Conservation (phyloP, 768 basidiomycete genomes). For the Boletus pseudo-olivaceus region DNA sequence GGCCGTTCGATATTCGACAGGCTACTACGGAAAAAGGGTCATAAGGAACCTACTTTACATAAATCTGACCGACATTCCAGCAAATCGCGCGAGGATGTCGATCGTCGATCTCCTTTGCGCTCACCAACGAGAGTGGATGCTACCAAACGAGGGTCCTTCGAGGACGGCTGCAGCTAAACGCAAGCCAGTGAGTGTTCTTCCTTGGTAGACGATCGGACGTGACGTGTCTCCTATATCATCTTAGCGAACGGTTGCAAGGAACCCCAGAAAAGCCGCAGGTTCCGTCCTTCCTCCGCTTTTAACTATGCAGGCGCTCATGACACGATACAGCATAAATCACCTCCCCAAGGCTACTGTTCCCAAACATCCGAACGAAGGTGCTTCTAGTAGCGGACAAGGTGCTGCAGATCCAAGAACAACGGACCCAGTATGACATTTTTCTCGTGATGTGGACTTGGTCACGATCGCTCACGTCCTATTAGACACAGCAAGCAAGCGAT, state of each 20-base stretch:
- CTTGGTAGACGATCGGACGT: neutral
- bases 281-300: too few relatives aligned
- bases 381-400: neutral
- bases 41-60: too few relatives aligned
- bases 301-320: neutral
- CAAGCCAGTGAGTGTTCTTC: neutral
- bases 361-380: fast-evolving
- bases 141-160: neutral
- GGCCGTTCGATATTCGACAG: neutral
- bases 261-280: neutral
- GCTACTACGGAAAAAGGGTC: neutral
- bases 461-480: too few relatives aligned
- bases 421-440: neutral
- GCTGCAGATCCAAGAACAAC: fast-evolving
- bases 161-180: neutral
- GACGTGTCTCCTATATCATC: neutral
- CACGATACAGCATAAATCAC: neutral
- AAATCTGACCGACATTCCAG: neutral
- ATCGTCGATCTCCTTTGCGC: neutral
- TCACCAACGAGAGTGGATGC: neutral
- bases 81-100: too few relatives aligned
- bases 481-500: neutral
- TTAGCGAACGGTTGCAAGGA: neutral
- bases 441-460: too few relatives aligned
- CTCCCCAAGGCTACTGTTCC: neutral